Conservation (phyloP, 176 grass and related monocot species). For the Oryza brachyantha region DNA sequence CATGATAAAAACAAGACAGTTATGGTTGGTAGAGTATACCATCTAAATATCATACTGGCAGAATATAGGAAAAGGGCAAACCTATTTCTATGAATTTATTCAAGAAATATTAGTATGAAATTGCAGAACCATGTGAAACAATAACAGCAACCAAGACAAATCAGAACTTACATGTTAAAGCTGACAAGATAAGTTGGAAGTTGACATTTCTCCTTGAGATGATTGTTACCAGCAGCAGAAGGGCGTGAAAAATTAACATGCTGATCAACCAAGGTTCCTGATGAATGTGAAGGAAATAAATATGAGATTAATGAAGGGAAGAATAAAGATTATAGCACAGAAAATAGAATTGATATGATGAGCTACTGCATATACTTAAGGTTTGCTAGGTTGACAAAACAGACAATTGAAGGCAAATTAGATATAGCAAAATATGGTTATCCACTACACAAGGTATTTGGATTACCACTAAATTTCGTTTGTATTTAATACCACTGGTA, state of each 20-base stretch:
- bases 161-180: constrained; percentile 63
- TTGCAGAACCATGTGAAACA: neutral
- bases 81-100: neutral
- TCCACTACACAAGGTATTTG: neutral
- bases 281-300: neutral
- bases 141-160: neutral
- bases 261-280: constrained; percentile 91
- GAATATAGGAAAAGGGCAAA: neutral
- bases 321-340: neutral
- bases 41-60: neutral
- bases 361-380: neutral
- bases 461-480: neutral
- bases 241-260: constrained; percentile 53
- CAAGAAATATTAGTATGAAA: neutral
- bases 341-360: neutral
- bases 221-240: constrained; percentile 75
- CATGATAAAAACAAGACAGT: neutral
- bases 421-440: neutral
- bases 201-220: constrained; percentile 84
- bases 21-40: neutral
- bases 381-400: neutral
- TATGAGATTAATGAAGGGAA: neutral
- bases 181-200: constrained; percentile 76
- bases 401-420: neutral
- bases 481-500: neutral